Conservation (phyloP, 768 basidiomycete species). For the Hygrocybe punicea region DNA sequence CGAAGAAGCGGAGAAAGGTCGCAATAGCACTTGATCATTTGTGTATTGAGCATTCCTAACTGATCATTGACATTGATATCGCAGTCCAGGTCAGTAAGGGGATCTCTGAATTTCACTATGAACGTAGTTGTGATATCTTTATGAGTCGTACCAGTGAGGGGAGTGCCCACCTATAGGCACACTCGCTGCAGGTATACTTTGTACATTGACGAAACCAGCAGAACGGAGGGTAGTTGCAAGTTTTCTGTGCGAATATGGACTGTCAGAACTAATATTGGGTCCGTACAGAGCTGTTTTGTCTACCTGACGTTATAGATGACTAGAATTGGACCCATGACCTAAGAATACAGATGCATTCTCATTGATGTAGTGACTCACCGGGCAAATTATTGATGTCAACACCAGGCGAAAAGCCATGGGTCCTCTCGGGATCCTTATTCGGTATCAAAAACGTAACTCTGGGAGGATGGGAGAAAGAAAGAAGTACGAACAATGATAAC, state of each 20-base stretch:
- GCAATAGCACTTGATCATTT: constrained; percentile 52
- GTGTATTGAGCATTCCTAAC: constrained; percentile 51
- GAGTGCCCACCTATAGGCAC: constrained; percentile 44
- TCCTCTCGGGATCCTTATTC: constrained; percentile 31
- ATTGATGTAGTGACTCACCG: constrained; percentile 15
- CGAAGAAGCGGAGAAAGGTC: constrained; percentile 43
- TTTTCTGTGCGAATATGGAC: constrained; percentile 25
- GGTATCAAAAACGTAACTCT: neutral
- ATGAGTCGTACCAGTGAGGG: constrained; percentile 1
- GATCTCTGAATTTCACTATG: constrained; percentile 53
- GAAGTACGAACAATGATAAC: constrained; percentile 12
- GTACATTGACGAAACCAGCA: constrained; percentile 34
- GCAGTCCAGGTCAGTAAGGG: constrained; percentile 38
- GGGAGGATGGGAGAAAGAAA: neutral
- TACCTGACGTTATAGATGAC: constrained; percentile 31
- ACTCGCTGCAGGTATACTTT: constrained; percentile 31
- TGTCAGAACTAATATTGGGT: no score
- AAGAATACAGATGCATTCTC: constrained; percentile 6
- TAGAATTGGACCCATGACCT: constrained; percentile 2
- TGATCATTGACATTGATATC: constrained; percentile 65
- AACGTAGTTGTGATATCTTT: neutral
- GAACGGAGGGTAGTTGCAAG: constrained; percentile 28
- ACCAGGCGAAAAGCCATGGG: constrained; percentile 26
- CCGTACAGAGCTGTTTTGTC: neutral
- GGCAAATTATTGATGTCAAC: constrained; percentile 27